Percentiles rank a stretch among this genome's conserved stretches.
Evolutionary conservation across 176 grass and related monocot genomes (phyloP).

Genomic region (Lolium perenne): DNA sequence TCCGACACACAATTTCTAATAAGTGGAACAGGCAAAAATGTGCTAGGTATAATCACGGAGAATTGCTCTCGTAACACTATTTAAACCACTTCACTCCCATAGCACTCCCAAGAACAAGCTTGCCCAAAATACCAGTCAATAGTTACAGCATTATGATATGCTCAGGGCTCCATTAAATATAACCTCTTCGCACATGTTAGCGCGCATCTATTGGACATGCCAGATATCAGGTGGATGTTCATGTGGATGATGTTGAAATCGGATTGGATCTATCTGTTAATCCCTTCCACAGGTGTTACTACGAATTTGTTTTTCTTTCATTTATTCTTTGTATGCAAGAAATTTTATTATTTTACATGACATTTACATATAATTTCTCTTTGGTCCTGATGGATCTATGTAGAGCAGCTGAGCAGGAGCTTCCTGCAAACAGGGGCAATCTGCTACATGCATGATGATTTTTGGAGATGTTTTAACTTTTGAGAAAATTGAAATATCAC

Average conservation of each 20-base stretch:
- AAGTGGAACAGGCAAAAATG: neutral
- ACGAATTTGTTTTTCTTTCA: neutral
- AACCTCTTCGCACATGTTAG: neutral
- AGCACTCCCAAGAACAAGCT: neutral
- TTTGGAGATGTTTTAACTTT: slow-evolving; percentile 86
- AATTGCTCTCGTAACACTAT: slow-evolving; percentile 1
- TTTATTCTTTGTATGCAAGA: slow-evolving; percentile 13
- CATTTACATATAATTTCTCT: slow-evolving; percentile 72
- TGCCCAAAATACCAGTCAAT: neutral
- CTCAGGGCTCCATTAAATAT: neutral
- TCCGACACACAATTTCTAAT: neutral
- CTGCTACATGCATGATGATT: slow-evolving; percentile 75
- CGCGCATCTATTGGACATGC: neutral
- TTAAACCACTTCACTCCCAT: neutral
- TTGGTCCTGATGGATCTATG: slow-evolving; percentile 82
- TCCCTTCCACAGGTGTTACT: slow-evolving; percentile 68
- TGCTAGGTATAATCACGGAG: neutral
- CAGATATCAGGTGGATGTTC: slow-evolving; percentile 44
- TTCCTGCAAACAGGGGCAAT: slow-evolving; percentile 74
- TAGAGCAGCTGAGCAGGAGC: slow-evolving; percentile 66
- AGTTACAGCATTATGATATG: neutral
- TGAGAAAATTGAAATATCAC: slow-evolving; percentile 65
- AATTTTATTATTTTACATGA: slow-evolving; percentile 33
- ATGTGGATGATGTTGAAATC: slow-evolving; percentile 57
- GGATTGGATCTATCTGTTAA: slow-evolving; percentile 90